Evolutionary conservation across 2,329 filamentous ascomycete genomes (phyloP), one percentile per base, ranked within the genome.

Genomic region (Phialemoniopsis sp.): DNA sequence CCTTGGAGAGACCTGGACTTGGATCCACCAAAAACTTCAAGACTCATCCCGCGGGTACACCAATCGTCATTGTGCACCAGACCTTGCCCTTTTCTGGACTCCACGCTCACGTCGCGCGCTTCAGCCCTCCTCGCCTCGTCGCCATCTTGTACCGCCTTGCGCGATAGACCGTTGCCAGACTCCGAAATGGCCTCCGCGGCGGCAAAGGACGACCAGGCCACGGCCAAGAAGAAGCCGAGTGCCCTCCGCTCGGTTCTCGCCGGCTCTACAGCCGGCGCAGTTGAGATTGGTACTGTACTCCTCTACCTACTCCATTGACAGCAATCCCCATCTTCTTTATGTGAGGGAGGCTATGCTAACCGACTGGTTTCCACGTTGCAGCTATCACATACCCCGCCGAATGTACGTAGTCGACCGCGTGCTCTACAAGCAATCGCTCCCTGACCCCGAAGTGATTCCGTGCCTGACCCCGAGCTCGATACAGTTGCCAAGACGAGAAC

Each of bases 351-450:
- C n/a, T n/a, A n/a, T n/a, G n/a, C n/a, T n/a, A n/a, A n/a, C n/a
- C n/a, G n/a, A n/a, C n/a, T n/a, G n/a, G n/a, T 13, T 32, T 37
- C 9, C 9, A 14, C 13, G 14, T 32, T 41, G 17, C 46, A 73
- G 71, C 89, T 46, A 94, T 95, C 53, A 95, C 90, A 47, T 96
- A 95, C 64, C 90, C 90, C 41, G 89, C 89, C 55, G 90, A 96
- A 66, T 95, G 86, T 89, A 80, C 52, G 76, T 64, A 29, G 13
- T 5, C n/a, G 40, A 16, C 26, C 13, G 10, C 28, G n/a, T 29
- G 28, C 28, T 9, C 28, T 9, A 29, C 9, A 13, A 9, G 21
- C 21, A 30, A 14, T 5, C 14, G 19, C 37, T 10, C 17, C 16
- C 32, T 46, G 37, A 44, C 42, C 35, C 32, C 31, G 18, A 19